phyloP scores from a whole-genome alignment of 2,329 filamentous ascomycete genomes.

The Laburnicola sp. region DNA sequence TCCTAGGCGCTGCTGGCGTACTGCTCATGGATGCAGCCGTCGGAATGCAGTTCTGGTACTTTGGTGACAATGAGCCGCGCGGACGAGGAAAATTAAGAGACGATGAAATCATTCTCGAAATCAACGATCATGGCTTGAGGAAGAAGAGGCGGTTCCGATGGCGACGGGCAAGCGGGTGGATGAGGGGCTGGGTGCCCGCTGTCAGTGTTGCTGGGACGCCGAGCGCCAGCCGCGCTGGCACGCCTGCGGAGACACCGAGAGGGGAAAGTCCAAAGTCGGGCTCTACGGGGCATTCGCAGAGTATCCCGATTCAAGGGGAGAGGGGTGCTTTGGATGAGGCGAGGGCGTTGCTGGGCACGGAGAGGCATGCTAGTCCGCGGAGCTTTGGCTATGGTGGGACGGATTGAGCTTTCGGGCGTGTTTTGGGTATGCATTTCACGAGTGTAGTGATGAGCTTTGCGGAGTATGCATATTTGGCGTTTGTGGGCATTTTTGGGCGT shows the following conservation, averaged over 20 bases:
- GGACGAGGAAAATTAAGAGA: slow-evolving; percentile 33
- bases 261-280: slow-evolving; percentile 18
- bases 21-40: slow-evolving; percentile 64
- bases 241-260: slow-evolving; percentile 30
- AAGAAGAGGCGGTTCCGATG: slow-evolving; percentile 53
- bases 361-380: slow-evolving; percentile 39
- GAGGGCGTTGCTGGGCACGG: slow-evolving; percentile 39
- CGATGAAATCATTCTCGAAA: slow-evolving; percentile 54
- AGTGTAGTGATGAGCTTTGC: too few relatives aligned
- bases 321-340: slow-evolving; percentile 40
- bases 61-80: slow-evolving; percentile 50
- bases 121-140: slow-evolving; percentile 39
- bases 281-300: slow-evolving; percentile 14
- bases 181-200: slow-evolving; percentile 66
- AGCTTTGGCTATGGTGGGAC: slow-evolving; percentile 40
- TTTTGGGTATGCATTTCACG: neutral
- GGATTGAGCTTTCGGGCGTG: neutral
- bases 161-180: slow-evolving; percentile 64
- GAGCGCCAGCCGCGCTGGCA: slow-evolving; percentile 31
- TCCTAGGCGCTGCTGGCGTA: slow-evolving; percentile 67
- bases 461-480: too few relatives aligned
- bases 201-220: slow-evolving; percentile 47
- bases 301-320: slow-evolving; percentile 28
- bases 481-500: too few relatives aligned
- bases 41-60: slow-evolving; percentile 65